A percentile compares a stretch with the other conserved stretches of the same genome.
These are phyloP conservation scores for Lojkania enalia DNA, from an alignment of 2,329 filamentous ascomycete genomes.

Conservation along the genomic window DNA sequence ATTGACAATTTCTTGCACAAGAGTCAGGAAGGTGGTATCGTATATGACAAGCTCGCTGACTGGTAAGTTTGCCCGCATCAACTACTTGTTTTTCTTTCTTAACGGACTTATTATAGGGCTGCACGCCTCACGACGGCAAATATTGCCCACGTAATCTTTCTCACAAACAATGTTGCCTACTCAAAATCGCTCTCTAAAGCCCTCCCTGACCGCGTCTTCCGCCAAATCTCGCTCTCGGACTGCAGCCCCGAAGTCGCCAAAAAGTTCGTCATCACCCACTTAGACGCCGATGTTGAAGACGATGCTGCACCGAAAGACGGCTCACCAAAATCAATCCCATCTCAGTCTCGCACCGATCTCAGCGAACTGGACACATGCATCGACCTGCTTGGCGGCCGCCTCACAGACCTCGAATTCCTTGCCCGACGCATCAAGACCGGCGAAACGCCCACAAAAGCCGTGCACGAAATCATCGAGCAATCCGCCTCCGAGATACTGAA, in stretches of 20 bases:
- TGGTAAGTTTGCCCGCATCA: slow-evolving; percentile 58
- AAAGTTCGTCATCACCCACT: slow-evolving; percentile 82
- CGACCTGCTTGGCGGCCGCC: slow-evolving; percentile 77
- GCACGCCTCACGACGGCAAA: slow-evolving; percentile 83
- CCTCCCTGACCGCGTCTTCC: slow-evolving; percentile 88
- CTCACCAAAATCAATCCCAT: slow-evolving; percentile 49
- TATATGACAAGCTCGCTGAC: slow-evolving; percentile 66
- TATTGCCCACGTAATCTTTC: slow-evolving; percentile 89
- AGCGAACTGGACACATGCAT: slow-evolving; percentile 80
- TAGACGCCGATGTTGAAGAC: slow-evolving; percentile 59
- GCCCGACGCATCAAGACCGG: slow-evolving; percentile 87
- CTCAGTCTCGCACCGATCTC: slow-evolving; percentile 59
- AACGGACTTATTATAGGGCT: slow-evolving; percentile 54
- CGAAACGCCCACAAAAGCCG: slow-evolving; percentile 77
- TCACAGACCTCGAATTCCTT: slow-evolving; percentile 95
- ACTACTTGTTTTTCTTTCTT: not conserved
- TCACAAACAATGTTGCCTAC: slow-evolving; percentile 87
- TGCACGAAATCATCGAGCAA: slow-evolving; percentile 86
- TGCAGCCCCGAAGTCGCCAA: slow-evolving; percentile 82
- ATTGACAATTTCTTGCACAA: slow-evolving; percentile 92
- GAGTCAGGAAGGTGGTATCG: slow-evolving; percentile 53
- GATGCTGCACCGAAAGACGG: slow-evolving; percentile 44
- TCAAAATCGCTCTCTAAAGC: slow-evolving; percentile 85
- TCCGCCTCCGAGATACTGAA: slow-evolving; percentile 89
- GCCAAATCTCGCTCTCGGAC: slow-evolving; percentile 82